Base-by-base conservation (phyloP, 495 filamentous ascomycete species). In the Penicillium nucicola region DNA sequence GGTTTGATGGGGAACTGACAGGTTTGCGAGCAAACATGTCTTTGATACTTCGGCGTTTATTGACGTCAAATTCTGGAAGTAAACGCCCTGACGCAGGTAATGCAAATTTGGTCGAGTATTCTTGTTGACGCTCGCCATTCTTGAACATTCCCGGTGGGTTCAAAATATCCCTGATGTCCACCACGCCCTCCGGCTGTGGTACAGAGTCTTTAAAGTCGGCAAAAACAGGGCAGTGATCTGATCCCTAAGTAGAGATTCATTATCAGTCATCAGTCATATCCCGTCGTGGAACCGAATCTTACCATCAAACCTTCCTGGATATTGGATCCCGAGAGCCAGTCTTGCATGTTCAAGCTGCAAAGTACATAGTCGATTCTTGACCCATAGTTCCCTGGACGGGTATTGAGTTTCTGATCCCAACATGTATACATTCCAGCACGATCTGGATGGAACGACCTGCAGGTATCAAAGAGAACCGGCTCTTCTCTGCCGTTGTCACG, bases 201-300 rank as follows among this genome's bases (percentile, higher is more conserved):
- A 96, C 78, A 1, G 57, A 70, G 30, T 91, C 79, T 41, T 87
- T 85, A 31, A 92, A 76, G n/a, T 78, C 69, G 11, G 86, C 89
- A 65, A 84, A 97, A 4, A 98, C 92, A 0, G 93, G 93, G 57
- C 93, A 98, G 65, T 98, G 93, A 60, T 98, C 93, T 0, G 93
- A 98, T 10, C 93, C 93, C 79, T 86, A 49, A 17, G 8, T 5
- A 41, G 37, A 8, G 17, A 37, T 37, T 20, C 20, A 51, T 68
- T 50, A 25, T 67, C 54, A 66, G 55, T 36, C 23, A 38, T 12
- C 0, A 2, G 23, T 15, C 20, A 1, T 36, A 5, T 15, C 30
- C 12, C 12, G 10, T 13, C 1, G 14, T n/a, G 10, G 19, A 17
- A 30, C 2, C 20, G 45, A 45, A 10, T 55, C 68, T 15, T 68